These are phyloP conservation scores for Solanum medicagineum DNA, from an alignment of 257 asterid species.

Conservation along the genomic window DNA sequence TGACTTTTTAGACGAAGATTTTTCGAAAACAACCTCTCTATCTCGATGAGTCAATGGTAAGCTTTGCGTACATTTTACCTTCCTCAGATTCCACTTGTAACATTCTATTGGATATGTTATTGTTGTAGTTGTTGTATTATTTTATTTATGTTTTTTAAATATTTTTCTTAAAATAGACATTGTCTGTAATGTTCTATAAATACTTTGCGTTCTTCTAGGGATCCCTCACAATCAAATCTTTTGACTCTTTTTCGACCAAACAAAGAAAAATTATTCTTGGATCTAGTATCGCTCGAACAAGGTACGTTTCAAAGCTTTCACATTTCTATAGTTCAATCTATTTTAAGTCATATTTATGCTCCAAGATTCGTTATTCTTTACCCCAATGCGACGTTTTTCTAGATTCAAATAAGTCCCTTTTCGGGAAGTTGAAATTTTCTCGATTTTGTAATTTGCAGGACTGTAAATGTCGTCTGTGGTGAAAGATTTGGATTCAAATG, in stretches of 20 bases:
- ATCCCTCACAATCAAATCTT: not conserved
- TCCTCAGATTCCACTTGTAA: too few relatives aligned
- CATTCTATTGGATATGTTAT: too few relatives aligned
- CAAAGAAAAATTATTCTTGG: not conserved
- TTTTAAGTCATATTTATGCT: not conserved
- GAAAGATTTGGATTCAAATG: conserved; percentile 4
- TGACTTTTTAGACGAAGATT: too few relatives aligned
- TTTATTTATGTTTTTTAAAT: too few relatives aligned
- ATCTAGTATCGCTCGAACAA: not conserved
- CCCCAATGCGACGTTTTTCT: not conserved
- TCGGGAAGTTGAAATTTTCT: not conserved
- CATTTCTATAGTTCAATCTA: not conserved
- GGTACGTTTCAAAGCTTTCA: not conserved
- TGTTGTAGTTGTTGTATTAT: too few relatives aligned
- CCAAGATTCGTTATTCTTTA: not conserved
- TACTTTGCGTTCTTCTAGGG: not conserved
- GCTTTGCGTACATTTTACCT: too few relatives aligned
- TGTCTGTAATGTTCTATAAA: not conserved
- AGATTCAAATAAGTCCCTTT: not conserved
- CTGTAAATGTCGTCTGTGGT: conserved; percentile 8
- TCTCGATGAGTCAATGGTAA: too few relatives aligned
- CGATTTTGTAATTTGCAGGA: not conserved
- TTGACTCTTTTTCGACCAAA: not conserved
- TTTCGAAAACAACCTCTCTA: too few relatives aligned
- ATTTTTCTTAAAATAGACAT: too few relatives aligned